Percentiles rank a stretch among this genome's conserved stretches.
These are phyloP conservation scores for Inonotus hispidus DNA, from an alignment of 1,284 basidiomycete genomes.

Conservation along the genomic window DNA sequence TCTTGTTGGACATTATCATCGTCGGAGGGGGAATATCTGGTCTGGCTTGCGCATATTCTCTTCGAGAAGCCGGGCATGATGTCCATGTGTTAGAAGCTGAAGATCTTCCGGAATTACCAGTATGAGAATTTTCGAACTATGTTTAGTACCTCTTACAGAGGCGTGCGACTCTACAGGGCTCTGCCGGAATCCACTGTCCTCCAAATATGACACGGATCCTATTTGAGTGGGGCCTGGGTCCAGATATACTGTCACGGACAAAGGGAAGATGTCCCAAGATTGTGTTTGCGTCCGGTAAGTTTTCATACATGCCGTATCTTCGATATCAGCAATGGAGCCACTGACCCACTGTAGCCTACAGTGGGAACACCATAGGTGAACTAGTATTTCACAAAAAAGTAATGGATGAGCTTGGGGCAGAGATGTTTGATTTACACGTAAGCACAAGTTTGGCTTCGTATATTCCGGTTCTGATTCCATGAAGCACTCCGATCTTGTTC, in stretches of 20 bases:
- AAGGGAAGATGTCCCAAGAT: slow-evolving; percentile 2
- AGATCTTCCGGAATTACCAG: background rate
- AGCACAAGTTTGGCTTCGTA: background rate
- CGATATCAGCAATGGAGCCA: too few relatives aligned
- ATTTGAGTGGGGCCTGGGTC: slow-evolving; percentile 45
- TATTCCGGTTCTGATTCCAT: background rate
- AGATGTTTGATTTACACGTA: slow-evolving; percentile 9
- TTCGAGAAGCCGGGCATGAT: slow-evolving; percentile 44
- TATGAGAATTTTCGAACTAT: background rate
- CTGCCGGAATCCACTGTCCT: slow-evolving; percentile 35
- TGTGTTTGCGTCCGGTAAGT: slow-evolving; percentile 2
- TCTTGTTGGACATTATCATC: slow-evolving; percentile 20
- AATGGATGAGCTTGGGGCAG: slow-evolving; percentile 14
- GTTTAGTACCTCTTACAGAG: background rate
- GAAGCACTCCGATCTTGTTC: slow-evolving; percentile 42
- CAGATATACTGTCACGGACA: slow-evolving; percentile 30
- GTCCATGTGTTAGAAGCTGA: slow-evolving; percentile 45
- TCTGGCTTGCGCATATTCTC: slow-evolving; percentile 44
- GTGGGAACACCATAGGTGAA: background rate
- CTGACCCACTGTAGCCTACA: too few relatives aligned
- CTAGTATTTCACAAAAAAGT: slow-evolving; percentile 12
- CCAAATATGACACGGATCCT: slow-evolving; percentile 47
- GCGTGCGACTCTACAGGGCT: too few relatives aligned
- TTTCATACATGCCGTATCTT: too few relatives aligned
- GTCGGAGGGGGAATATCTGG: slow-evolving; percentile 30